Percentiles rank a stretch among this genome's conserved stretches.
phyloP scores from a whole-genome alignment of 176 grass and related monocot species.

The Rhynchospora pubera region DNA sequence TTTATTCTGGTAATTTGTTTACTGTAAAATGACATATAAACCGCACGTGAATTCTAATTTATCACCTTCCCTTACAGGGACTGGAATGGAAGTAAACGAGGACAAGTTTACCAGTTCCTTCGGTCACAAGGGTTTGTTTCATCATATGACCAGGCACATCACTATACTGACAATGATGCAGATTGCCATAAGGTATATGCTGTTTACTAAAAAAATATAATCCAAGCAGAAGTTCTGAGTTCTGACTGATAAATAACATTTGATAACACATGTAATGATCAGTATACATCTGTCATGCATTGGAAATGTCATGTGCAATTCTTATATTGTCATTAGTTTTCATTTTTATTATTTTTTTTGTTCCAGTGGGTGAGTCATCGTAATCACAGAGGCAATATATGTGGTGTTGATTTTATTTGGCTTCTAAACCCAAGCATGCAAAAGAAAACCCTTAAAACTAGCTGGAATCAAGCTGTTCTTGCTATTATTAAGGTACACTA shows the following conservation, averaged over 20 bases:
- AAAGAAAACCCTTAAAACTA: constrained; percentile 71
- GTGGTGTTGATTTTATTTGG: constrained; percentile 97
- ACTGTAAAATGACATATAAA: neutral
- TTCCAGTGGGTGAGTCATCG: constrained; percentile 88
- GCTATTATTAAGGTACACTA: constrained; percentile 74
- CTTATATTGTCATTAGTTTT: neutral
- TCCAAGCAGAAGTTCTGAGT: constrained; percentile 5
- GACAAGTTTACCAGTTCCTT: constrained; percentile 94
- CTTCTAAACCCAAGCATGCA: constrained; percentile 72
- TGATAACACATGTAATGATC: neutral
- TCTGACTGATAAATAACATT: constrained; percentile 10
- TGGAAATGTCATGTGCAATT: constrained; percentile 4
- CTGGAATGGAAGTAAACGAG: constrained; percentile 94
- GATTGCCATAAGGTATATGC: constrained; percentile 77
- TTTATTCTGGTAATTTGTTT: neutral
- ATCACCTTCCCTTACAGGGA: constrained; percentile 34
- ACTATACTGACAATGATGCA: constrained; percentile 80
- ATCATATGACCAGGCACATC: constrained; percentile 82
- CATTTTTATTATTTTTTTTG: neutral
- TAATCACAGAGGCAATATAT: constrained; percentile 90
- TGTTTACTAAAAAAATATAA: constrained; percentile 10
- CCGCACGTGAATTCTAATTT: neutral
- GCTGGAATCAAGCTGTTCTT: constrained; percentile 96
- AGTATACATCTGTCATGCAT: neutral
- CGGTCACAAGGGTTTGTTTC: constrained; percentile 80